Evolutionary conservation across 2,329 filamentous ascomycete genomes (phyloP).

Genomic region (Neonectria hederae): DNA sequence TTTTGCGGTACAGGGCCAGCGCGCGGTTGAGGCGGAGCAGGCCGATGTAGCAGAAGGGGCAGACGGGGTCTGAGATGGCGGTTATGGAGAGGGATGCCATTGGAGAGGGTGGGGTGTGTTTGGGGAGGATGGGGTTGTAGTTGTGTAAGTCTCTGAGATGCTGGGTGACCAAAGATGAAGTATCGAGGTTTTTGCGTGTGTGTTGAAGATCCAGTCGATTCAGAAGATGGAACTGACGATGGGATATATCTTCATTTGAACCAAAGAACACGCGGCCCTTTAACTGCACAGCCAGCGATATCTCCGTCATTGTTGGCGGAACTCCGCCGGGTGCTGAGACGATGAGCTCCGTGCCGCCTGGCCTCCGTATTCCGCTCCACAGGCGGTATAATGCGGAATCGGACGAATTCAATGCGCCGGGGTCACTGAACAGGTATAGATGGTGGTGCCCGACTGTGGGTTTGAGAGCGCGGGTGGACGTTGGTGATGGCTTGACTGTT

Average conservation of each 20-base stretch:
- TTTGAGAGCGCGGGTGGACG: neutral
- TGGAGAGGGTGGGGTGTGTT: constrained; percentile 13
- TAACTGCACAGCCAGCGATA: neutral
- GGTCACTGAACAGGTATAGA: neutral
- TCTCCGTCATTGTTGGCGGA: constrained; percentile 33
- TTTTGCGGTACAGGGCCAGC: constrained; percentile 72
- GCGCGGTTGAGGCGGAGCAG: constrained; percentile 78
- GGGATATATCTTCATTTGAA: neutral
- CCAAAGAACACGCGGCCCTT: neutral
- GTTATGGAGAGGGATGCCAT: constrained; percentile 83
- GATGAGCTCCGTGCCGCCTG: neutral
- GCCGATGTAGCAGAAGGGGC: constrained; percentile 83
- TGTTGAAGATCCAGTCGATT: neutral
- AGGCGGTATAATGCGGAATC: neutral
- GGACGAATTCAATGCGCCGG: neutral
- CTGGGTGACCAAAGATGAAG: neutral
- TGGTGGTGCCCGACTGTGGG: neutral
- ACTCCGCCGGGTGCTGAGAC: constrained; percentile 31
- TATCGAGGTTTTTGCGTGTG: too few species aligned
- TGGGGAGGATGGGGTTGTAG: neutral
- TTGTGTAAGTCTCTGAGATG: neutral
- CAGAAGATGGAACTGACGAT: neutral
- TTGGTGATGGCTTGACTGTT: neutral
- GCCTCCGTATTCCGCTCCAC: neutral
- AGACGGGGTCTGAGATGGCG: constrained; percentile 83